These are phyloP conservation scores for Leishmania mexicana DNA, from an alignment of 208 protist species.

Conservation along the genomic window DNA sequence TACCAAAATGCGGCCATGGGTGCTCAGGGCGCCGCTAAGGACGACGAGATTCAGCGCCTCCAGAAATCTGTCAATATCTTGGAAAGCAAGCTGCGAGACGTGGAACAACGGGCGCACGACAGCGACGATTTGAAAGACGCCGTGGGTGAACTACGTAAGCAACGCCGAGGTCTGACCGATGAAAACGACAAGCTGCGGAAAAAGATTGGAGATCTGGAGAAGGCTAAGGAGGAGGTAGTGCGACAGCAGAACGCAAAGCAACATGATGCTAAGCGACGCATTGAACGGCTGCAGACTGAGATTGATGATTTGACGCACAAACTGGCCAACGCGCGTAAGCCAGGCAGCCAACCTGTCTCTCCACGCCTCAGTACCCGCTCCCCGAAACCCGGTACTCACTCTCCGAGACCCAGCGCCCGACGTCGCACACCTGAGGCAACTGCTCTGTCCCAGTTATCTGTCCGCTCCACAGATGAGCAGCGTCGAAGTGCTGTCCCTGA, in stretches of 20 bases:
- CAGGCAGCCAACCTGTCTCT: constrained; percentile 8
- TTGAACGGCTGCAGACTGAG: constrained; percentile 26
- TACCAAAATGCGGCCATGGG: constrained; percentile 35
- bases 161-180: constrained; percentile 37
- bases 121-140: constrained; percentile 37
- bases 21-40: constrained; percentile 49
- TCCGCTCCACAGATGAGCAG: constrained; percentile 52
- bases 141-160: constrained; percentile 26
- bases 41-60: constrained; percentile 54
- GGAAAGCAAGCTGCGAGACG: constrained; percentile 42
- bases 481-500: constrained; percentile 66
- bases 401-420: constrained; percentile 24
- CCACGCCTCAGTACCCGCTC: constrained; percentile 16
- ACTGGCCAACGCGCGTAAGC: constrained; percentile 11
- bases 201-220: constrained; percentile 43
- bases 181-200: constrained; percentile 36
- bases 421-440: constrained; percentile 24
- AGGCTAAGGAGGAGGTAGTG: constrained; percentile 34
- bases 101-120: constrained; percentile 26
- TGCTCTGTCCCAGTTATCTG: constrained; percentile 51
- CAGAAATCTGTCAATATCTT: constrained; percentile 39
- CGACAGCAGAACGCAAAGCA: constrained; percentile 25
- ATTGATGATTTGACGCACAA: constrained; percentile 24
- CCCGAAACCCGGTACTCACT: constrained; percentile 9
- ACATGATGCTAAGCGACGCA: constrained; percentile 18